Evolutionary conservation across 352 stramenopile species (phyloP).

Genomic region (Globisporangium acanthophoron): DNA sequence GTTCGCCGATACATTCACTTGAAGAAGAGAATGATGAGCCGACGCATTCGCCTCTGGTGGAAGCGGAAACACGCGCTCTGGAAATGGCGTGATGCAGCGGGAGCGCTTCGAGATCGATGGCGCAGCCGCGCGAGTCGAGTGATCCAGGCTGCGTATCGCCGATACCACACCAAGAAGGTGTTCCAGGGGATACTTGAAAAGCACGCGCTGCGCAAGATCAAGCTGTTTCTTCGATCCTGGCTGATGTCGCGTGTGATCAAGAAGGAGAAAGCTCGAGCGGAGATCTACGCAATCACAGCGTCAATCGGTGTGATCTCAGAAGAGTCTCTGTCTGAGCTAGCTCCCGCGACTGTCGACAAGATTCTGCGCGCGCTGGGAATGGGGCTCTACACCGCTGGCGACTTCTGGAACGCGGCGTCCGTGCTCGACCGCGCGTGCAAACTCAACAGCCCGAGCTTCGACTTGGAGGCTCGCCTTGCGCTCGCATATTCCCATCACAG

Average conservation of each 20-base stretch:
- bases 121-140: slow-evolving; percentile 21
- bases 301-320: not conserved
- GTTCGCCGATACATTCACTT: slow-evolving; percentile 37
- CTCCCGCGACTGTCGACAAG: slow-evolving; percentile 20
- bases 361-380: slow-evolving; percentile 39
- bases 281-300: slow-evolving; percentile 19
- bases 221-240: slow-evolving; percentile 36
- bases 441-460: slow-evolving; percentile 3
- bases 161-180: slow-evolving; percentile 17
- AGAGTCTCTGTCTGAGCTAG: not conserved
- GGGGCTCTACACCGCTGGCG: slow-evolving; percentile 26
- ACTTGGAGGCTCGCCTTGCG: slow-evolving; percentile 11
- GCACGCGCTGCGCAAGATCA: slow-evolving; percentile 25
- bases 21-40: slow-evolving; percentile 45
- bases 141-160: slow-evolving; percentile 43
- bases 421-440: slow-evolving; percentile 34
- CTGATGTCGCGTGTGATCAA: slow-evolving; percentile 31
- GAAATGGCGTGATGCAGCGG: slow-evolving; percentile 25
- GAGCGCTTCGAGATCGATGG: slow-evolving; percentile 3
- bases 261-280: slow-evolving; percentile 33
- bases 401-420: slow-evolving; percentile 57
- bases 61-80: slow-evolving; percentile 14
- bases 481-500: slow-evolving; percentile 67
- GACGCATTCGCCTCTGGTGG: slow-evolving; percentile 43
- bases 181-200: slow-evolving; percentile 32